These are phyloP conservation scores for Sporothrix humicola DNA, from an alignment of 2,329 filamentous ascomycete species.

Conservation along the genomic window DNA sequence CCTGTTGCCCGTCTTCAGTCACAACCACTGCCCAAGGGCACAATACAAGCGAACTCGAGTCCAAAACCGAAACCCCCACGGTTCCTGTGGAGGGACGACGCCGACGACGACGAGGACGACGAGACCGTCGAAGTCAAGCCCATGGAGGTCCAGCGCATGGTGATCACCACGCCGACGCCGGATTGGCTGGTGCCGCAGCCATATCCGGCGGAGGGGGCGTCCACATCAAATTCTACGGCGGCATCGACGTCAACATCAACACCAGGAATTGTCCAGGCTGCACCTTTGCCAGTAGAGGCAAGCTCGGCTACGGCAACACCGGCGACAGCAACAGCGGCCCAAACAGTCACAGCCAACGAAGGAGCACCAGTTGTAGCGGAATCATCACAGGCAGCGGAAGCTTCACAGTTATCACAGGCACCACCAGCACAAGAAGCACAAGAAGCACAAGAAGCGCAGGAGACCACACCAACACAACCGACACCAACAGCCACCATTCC, in stretches of 20 bases:
- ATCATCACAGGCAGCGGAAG: neutral
- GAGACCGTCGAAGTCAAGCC: neutral
- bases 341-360: neutral
- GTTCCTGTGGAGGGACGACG: neutral
- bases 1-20: neutral
- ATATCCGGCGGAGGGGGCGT: no score
- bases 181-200: neutral
- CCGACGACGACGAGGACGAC: neutral
- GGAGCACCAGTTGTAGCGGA: neutral
- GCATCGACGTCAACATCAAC: no score
- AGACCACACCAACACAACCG: neutral
- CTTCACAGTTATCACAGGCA: neutral
- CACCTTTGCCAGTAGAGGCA: no score
- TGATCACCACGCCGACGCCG: neutral
- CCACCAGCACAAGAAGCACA: neutral
- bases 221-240: no score
- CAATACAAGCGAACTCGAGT: neutral
- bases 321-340: no score
- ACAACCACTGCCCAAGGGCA: neutral
- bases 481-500: neutral
- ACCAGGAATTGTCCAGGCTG: no score
- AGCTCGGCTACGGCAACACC: no score
- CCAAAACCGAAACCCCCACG: neutral
- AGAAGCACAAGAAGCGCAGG: no score
- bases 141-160: slow-evolving; percentile 17